phyloP scores from a whole-genome alignment of 176 grass and related monocot species.

The Ampelocalamus luodianensis region DNA sequence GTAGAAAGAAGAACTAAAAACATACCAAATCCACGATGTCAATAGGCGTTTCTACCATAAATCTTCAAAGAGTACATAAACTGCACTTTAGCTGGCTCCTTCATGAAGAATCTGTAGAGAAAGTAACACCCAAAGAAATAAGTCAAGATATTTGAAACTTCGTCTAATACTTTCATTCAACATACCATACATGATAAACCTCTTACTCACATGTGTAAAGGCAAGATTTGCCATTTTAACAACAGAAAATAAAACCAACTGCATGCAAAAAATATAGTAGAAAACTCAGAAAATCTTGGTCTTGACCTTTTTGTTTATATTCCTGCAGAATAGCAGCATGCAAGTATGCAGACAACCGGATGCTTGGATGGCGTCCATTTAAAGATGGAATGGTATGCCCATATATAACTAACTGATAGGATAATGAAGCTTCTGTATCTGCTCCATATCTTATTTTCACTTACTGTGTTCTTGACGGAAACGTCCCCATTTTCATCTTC shows the following conservation, averaged over 20 bases:
- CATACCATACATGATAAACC: background rate
- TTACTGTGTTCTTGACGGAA: slow-evolving; percentile 30
- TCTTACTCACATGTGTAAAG: background rate
- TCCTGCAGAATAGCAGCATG: slow-evolving; percentile 70
- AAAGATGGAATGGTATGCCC: slow-evolving; percentile 71
- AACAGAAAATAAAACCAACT: background rate
- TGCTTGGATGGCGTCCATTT: slow-evolving; percentile 95
- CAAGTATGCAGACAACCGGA: slow-evolving; percentile 80
- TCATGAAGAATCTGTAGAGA: background rate
- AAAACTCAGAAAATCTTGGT: slow-evolving; percentile 6
- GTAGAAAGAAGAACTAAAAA: background rate
- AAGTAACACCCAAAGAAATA: background rate
- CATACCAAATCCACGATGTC: background rate
- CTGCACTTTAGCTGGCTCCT: background rate
- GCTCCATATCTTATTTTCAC: background rate
- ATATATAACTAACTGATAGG: slow-evolving; percentile 32
- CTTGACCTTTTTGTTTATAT: slow-evolving; percentile 1
- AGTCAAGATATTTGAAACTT: background rate
- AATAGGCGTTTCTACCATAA: background rate
- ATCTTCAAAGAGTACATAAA: background rate
- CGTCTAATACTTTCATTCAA: background rate
- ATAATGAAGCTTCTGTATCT: slow-evolving; percentile 1
- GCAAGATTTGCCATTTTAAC: background rate
- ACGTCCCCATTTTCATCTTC: slow-evolving; percentile 28
- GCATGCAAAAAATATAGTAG: background rate